These are phyloP conservation scores for Hibiscus mutabilis DNA, from an alignment of 345 rosid species.

Conservation along the genomic window DNA sequence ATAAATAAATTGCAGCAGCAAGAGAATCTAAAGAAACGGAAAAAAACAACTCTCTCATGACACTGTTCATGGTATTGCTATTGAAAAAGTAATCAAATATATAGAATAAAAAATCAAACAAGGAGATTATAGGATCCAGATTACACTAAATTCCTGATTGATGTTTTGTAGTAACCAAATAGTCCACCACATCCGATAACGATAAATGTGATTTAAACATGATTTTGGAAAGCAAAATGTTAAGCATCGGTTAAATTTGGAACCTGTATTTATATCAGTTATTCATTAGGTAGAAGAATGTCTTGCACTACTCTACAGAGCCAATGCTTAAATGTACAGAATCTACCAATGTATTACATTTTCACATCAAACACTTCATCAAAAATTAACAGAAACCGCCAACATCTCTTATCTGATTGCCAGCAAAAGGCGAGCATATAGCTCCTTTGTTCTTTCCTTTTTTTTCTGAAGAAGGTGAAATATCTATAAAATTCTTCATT, in stretches of 20 bases:
- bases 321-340: neutral
- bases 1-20: neutral
- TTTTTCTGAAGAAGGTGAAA: neutral
- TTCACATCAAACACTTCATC: too few relatives aligned
- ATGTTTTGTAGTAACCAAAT: neutral
- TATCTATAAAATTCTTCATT: neutral
- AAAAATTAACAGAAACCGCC: too few relatives aligned
- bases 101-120: neutral
- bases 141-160: neutral
- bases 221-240: constrained; percentile 1
- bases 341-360: neutral
- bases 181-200: neutral
- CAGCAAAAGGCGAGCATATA: neutral
- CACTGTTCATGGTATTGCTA: neutral
- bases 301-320: too few relatives aligned
- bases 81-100: constrained; percentile 1
- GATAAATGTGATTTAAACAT: neutral
- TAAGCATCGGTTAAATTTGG: neutral
- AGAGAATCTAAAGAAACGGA: neutral
- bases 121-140: neutral
- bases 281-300: neutral
- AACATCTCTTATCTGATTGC: too few relatives aligned
- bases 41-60: neutral
- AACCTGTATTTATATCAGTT: neutral
- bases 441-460: neutral